These are phyloP conservation scores for Suhomyces chickasaworum DNA, from an alignment of 1,139 yeast genomes.

Conservation along the genomic window DNA sequence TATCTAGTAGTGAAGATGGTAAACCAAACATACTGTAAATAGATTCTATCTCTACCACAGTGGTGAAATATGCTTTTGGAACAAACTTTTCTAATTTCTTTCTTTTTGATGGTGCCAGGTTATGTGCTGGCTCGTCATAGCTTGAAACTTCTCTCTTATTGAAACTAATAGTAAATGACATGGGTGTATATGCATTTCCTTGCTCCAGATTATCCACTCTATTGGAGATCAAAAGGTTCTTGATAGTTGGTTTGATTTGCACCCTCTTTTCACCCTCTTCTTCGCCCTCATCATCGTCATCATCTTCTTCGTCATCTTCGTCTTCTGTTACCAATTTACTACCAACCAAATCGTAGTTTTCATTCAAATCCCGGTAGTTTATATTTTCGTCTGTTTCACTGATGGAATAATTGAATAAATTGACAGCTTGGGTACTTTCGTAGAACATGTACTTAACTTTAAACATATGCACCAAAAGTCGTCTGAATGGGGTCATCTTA, in stretches of 20 bases:
- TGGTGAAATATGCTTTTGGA: constrained; percentile 8
- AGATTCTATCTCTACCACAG: constrained; percentile 17
- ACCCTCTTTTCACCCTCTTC: constrained; percentile 9
- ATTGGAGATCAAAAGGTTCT: constrained; percentile 21
- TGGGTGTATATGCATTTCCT: constrained; percentile 18
- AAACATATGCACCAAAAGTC: constrained; percentile 32
- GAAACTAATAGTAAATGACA: constrained; percentile 30
- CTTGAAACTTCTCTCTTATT: constrained; percentile 19
- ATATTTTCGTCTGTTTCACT: constrained; percentile 32
- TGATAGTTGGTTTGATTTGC: constrained; percentile 21
- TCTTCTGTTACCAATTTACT: constrained; percentile 15
- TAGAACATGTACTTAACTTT: constrained; percentile 34
- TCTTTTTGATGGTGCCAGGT: neutral
- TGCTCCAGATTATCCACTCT: constrained; percentile 9
- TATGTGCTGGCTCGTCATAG: constrained; percentile 11
- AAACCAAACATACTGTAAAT: constrained; percentile 51
- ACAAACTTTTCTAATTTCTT: neutral
- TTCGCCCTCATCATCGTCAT: constrained; percentile 13
- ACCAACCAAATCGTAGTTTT: constrained; percentile 35
- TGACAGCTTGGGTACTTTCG: constrained; percentile 44
- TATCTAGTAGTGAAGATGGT: constrained; percentile 44
- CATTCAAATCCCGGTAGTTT: constrained; percentile 40
- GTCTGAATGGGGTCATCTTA: constrained; percentile 20
- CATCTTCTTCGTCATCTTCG: constrained; percentile 10
- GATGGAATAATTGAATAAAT: constrained; percentile 41